phyloP scores from a whole-genome alignment of 768 basidiomycete genomes.

The Mycena galericulata region DNA sequence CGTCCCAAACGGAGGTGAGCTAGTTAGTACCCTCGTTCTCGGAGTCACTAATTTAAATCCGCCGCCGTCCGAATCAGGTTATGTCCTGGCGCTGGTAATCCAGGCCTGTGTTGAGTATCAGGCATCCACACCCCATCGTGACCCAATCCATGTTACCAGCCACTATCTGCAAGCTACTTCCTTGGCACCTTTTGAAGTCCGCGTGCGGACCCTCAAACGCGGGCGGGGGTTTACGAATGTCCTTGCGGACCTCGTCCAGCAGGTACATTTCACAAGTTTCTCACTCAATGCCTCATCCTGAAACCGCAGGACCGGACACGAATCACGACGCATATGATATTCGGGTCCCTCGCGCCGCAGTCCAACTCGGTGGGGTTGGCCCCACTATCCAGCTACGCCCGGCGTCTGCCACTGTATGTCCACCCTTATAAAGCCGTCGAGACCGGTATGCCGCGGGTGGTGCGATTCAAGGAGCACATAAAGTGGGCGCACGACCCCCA shows the following conservation, averaged over 20 bases:
- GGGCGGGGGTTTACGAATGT: constrained; percentile 69
- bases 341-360: constrained; percentile 55
- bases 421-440: constrained; percentile 60
- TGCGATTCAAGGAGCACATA: constrained; percentile 47
- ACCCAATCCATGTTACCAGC: constrained; percentile 71
- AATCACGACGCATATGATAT: constrained; percentile 67
- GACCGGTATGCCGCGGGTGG: constrained; percentile 33
- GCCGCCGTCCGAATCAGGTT: constrained; percentile 67
- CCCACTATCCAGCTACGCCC: constrained; percentile 69
- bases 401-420: constrained; percentile 65
- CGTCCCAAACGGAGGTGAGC: constrained; percentile 65
- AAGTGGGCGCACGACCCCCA: constrained; percentile 55
- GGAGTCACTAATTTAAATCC: constrained; percentile 9
- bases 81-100: constrained; percentile 65
- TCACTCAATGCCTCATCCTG: background rate
- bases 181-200: constrained; percentile 58
- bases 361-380: constrained; percentile 46
- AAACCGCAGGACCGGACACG: constrained; percentile 55
- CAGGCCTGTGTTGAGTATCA: constrained; percentile 68
- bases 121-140: constrained; percentile 57
- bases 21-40: background rate
- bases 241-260: constrained; percentile 69
- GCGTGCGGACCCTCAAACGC: constrained; percentile 58
- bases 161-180: constrained; percentile 65
- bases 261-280: constrained; percentile 46